These are phyloP conservation scores for Sporobolomyces pararoseus DNA, from an alignment of 768 basidiomycete genomes.

Conservation along the genomic window DNA sequence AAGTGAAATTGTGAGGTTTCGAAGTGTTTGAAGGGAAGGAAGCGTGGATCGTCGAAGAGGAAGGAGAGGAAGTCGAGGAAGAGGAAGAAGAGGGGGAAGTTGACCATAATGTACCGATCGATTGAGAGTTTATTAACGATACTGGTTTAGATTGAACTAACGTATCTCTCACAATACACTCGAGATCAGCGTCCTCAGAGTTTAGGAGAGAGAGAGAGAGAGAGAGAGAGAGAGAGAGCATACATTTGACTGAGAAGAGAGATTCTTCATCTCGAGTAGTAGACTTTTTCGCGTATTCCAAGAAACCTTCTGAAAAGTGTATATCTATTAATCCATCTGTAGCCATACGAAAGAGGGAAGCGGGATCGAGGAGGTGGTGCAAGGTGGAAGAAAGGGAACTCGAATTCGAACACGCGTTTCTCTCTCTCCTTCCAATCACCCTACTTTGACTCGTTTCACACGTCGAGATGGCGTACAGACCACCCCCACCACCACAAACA, in stretches of 20 bases:
- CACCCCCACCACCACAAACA: not conserved
- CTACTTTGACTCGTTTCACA: not conserved
- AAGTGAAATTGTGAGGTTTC: slow-evolving; percentile 10
- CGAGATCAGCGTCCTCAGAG: too few relatives aligned
- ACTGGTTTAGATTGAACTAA: not conserved
- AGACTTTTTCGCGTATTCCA: slow-evolving; percentile 13
- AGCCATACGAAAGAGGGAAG: not conserved
- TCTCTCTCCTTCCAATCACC: not conserved
- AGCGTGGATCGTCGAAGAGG: too few relatives aligned
- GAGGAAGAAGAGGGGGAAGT: not conserved
- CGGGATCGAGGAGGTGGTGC: not conserved
- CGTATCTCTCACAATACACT: not conserved
- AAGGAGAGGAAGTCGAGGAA: not conserved
- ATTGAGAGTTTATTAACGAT: not conserved
- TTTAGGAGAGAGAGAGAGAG: not conserved
- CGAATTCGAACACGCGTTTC: not conserved
- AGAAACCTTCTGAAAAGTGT: not conserved
- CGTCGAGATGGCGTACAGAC: not conserved
- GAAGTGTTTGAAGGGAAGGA: not conserved
- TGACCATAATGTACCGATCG: too few relatives aligned
- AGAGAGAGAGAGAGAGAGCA: not conserved
- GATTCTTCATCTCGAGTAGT: not conserved
- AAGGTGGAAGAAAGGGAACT: not conserved
- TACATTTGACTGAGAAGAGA: slow-evolving; percentile 17
- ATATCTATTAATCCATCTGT: not conserved